Evolutionary conservation across 73 alveolate genomes (phyloP), one percentile per base, ranked within the genome.

Genomic region (Paramecium sexaurelia): DNA sequence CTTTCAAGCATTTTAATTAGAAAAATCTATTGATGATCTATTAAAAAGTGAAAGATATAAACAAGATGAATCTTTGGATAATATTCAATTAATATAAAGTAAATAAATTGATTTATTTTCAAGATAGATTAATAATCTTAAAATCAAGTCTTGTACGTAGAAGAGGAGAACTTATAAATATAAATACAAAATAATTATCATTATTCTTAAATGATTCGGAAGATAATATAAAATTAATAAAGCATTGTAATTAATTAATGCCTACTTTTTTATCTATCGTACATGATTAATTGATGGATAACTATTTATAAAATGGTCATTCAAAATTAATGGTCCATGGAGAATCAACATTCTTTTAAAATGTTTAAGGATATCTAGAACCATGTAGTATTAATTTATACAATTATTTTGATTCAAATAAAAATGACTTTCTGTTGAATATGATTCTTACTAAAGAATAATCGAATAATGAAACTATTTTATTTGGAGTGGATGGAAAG

Each of bases 241-340:
- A 73, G 35, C 57, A 35, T 13, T 29, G 39, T 7, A 32, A 3
- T 32, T 7, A 73, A 33, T 33, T 73, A 5, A 20, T 73, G 32
- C 87, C 87, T n/a, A 17, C 2, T 20, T 73, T 73, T 13, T 29
- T 73, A 35, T 32, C 33, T 2, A 15, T 22, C 4, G 17, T 73
- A 2, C 87, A 73, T 73, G 87, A 73, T 73, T 29, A 73, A 6
- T 37, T 73, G 29, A 73, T 73, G 87, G 87, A 73, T n/a, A 73
- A 73, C 26, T 73, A 73, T 73, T 35, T 73, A 32, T 33, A 73
- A 33, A 73, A 73, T 11, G 87, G 87, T 2, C 45, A 73, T 73
- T 32, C 61, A 5, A 73, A 73, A 37, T 73, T 73, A 37, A 73
- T 73, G 87, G 45, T 73, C 2, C 55, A 73, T 73, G 87, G 87